Base-by-base conservation (phyloP, 2,329 filamentous ascomycete genomes). In the Diaporthe eres region DNA sequence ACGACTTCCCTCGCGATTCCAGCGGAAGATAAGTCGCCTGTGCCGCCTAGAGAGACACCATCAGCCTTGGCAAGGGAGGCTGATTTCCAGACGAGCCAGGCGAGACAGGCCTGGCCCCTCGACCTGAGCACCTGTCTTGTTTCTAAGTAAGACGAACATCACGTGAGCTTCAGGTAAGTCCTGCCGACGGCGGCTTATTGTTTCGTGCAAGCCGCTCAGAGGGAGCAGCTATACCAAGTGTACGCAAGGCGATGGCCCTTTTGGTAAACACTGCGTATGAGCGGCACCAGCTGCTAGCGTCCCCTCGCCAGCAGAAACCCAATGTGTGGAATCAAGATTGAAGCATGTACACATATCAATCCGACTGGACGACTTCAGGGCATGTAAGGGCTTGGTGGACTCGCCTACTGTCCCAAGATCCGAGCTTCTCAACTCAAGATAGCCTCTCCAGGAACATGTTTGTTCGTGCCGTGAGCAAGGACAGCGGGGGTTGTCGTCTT, bases 21-120 rank as follows among this genome's bases (percentile, higher is more conserved):
- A 65, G 17, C 25, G 25, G 22, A 42, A 47, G 39, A 63, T 28
- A 31, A 31, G 60, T 39, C 63, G n/a, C 65, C 65, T 15, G 47
- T 25, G 9, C 31, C 28, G 37, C 65, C 65, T 31, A 42, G 31
- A 55, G 34, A 65, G 39, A 31, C 60, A 39, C 15, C 60, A 65
- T 15, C 17, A 31, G 49, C 6, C 49, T 55, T 70, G 65, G 47
- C 65, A 55, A 70, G 65, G 65, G 65, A 70, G 47, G 65, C n/a
- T 25, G 47, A 70, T 55, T 53, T 39, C 49, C 31, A 51, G 22
- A 31, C 31, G 55, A 34, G 3, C 55, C 17, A 37, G 19, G 44
- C 19, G 47, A 51, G 63, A 51, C 63, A 51, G 63, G 63, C 47
- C 63, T 49, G 60, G 39, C 60, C 37, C 37, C 34, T 39, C 42